Evolutionary conservation across 2,329 filamentous ascomycete genomes (phyloP).

Genomic region (Aspergillus pseudoterreus): DNA sequence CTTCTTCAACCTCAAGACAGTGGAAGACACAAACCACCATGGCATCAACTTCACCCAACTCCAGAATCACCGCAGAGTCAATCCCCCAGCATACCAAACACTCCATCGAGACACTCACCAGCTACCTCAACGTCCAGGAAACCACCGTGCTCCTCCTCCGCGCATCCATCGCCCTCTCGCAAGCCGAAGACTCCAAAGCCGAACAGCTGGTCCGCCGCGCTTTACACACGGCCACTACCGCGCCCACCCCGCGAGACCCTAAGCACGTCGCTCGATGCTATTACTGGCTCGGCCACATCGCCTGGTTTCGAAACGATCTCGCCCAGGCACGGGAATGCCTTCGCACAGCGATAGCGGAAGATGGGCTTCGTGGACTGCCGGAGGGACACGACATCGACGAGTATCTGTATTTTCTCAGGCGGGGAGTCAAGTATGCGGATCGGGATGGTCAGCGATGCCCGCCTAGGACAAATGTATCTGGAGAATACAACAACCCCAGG

Average conservation of each 20-base stretch:
- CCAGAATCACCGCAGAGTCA: too few relatives aligned
- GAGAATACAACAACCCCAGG: not conserved
- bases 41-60: too few relatives aligned
- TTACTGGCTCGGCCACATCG: conserved; percentile 27
- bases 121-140: too few relatives aligned
- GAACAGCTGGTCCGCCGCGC: conserved; percentile 6
- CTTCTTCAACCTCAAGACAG: too few relatives aligned
- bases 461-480: not conserved
- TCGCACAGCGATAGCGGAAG: not conserved
- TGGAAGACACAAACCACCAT: too few relatives aligned
- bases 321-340: conserved; percentile 7
- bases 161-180: too few relatives aligned
- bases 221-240: conserved; percentile 3
- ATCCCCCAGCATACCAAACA: too few relatives aligned
- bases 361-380: not conserved
- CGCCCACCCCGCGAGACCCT: not conserved
- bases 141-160: too few relatives aligned
- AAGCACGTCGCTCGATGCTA: conserved; percentile 13
- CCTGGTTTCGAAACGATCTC: conserved; percentile 14
- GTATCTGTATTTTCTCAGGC: not conserved
- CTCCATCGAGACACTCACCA: too few relatives aligned
- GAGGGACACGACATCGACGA: not conserved
- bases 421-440: not conserved
- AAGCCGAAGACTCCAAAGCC: conserved; percentile 3
- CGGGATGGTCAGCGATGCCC: not conserved